Conservation (phyloP, 306 rosid genomes). For the Cucurbita pepo region DNA sequence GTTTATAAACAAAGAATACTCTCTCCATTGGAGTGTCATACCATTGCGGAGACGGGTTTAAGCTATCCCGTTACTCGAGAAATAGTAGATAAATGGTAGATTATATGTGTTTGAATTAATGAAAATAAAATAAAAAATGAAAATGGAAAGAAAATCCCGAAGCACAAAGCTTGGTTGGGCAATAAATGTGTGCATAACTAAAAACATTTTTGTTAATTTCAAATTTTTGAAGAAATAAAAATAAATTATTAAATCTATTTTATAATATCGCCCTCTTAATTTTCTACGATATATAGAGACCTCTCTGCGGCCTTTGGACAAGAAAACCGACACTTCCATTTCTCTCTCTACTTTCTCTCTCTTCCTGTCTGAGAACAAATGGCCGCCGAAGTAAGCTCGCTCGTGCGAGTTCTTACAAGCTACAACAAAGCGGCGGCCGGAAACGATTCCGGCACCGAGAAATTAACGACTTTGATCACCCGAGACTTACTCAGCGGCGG, state of each 20-base stretch:
- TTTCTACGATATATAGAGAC: neutral
- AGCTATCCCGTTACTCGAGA: too few species aligned
- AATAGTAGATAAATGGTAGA: too few species aligned
- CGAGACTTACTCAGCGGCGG: constrained; percentile 52
- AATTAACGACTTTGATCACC: constrained; percentile 70
- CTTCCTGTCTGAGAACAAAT: constrained; percentile 20
- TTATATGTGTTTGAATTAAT: too few species aligned
- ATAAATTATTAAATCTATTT: constrained; percentile 11
- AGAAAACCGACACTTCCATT: neutral
- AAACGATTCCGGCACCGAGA: constrained; percentile 41
- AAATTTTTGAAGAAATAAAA: neutral
- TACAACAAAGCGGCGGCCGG: constrained; percentile 51
- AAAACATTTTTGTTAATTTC: neutral
- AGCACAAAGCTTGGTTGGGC: neutral
- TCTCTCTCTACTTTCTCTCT: neutral
- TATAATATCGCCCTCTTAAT: constrained; percentile 14
- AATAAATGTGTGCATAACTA: neutral
- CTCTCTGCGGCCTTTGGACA: neutral
- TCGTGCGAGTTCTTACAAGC: constrained; percentile 42
- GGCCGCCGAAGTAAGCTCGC: constrained; percentile 85
- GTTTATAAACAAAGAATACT: too few species aligned
- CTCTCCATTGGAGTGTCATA: too few species aligned
- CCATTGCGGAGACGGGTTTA: too few species aligned
- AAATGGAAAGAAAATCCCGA: neutral
- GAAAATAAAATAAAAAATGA: neutral